Conservation (phyloP, 1,284 basidiomycete genomes). For the Rhodotorula sp. region DNA sequence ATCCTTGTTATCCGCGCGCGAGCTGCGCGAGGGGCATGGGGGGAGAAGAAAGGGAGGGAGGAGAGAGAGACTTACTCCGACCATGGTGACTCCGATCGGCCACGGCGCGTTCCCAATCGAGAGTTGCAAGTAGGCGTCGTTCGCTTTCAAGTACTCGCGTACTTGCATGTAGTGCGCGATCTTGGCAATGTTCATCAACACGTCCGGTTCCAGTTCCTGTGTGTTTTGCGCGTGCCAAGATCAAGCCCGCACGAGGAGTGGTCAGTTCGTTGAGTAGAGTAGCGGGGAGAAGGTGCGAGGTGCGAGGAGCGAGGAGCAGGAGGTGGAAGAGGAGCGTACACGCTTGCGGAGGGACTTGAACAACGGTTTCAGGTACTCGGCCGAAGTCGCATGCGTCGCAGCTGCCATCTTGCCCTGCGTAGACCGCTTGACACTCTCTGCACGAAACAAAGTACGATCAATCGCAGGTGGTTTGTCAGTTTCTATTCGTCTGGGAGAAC, state of each 20-base stretch:
- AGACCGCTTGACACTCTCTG: constrained; percentile 69
- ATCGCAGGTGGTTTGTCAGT: not conserved
- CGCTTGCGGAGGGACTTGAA: no score
- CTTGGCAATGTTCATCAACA: constrained; percentile 85
- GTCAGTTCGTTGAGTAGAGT: no score
- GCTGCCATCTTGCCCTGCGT: constrained; percentile 90
- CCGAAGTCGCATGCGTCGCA: constrained; percentile 92
- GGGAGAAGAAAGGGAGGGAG: not conserved
- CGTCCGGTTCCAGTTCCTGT: constrained; percentile 77
- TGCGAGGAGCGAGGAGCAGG: no score
- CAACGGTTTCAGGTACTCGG: constrained; percentile 92
- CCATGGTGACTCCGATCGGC: constrained; percentile 99
- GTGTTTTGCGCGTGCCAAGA: no score
- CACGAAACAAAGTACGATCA: not conserved
- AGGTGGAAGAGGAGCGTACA: no score
- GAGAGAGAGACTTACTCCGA: constrained; percentile 59
- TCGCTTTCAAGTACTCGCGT: constrained; percentile 89
- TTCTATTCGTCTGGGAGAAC: not conserved
- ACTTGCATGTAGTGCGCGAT: constrained; percentile 96
- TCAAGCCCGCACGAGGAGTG: no score
- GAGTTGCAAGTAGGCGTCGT: constrained; percentile 93
- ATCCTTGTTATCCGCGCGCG: no score
- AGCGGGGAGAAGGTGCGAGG: no score
- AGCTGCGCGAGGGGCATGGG: no score
- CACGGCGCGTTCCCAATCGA: constrained; percentile 98